Conservation (phyloP, 2,329 filamentous ascomycete genomes). For the Apiospora rasikravindrae region DNA sequence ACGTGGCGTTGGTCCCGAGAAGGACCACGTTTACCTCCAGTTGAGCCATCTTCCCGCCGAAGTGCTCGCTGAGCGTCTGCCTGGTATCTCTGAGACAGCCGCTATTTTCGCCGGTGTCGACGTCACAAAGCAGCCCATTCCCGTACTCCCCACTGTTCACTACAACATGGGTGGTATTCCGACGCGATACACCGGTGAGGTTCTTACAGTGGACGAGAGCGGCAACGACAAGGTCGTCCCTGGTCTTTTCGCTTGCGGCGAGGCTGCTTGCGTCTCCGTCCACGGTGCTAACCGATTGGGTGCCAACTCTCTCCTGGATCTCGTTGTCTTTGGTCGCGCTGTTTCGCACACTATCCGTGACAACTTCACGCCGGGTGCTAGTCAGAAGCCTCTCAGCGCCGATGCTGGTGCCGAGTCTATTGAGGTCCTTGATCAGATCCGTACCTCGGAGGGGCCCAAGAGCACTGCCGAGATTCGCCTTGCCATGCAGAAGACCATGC, state of each 20-base stretch:
- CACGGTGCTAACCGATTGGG: constrained; percentile 98
- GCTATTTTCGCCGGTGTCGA: constrained; percentile 98
- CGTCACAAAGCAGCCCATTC: constrained; percentile 95
- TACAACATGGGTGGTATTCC: constrained; percentile 99
- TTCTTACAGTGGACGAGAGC: constrained; percentile 82
- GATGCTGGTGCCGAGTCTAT: constrained; percentile 92
- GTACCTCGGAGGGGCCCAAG: constrained; percentile 84
- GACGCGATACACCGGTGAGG: constrained; percentile 96
- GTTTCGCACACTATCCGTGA: constrained; percentile 97
- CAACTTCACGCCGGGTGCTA: constrained; percentile 83
- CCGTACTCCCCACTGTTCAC: constrained; percentile 94
- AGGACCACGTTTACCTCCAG: constrained; percentile 98
- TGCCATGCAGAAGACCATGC: constrained; percentile 98
- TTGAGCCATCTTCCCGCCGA: constrained; percentile 93
- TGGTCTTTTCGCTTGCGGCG: constrained; percentile 94
- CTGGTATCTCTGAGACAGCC: constrained; percentile 97
- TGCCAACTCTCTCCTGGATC: constrained; percentile 96
- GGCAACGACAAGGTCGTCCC: constrained; percentile 94
- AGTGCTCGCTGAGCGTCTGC: constrained; percentile 92
- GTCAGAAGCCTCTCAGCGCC: constrained; percentile 78
- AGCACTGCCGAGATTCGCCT: constrained; percentile 86
- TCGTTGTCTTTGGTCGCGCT: constrained; percentile 96
- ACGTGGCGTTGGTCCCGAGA: constrained; percentile 93
- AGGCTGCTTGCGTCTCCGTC: constrained; percentile 96
- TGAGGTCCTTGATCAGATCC: constrained; percentile 81